Evolutionary conservation across 192 early-diverging fungal species (phyloP).

Genomic region (Backusella luteola): DNA sequence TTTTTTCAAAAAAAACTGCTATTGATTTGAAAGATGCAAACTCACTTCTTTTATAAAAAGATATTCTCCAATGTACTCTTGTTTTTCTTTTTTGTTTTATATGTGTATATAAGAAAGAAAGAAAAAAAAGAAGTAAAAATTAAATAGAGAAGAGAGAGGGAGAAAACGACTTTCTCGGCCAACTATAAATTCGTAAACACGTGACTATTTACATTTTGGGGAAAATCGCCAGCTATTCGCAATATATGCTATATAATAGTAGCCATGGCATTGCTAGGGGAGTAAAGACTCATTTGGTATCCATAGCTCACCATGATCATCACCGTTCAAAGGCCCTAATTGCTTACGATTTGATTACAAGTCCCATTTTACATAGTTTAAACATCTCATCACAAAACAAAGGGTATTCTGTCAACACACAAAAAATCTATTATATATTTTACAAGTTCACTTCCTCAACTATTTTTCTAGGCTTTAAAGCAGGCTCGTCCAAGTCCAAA

Average conservation of each 20-base stretch:
- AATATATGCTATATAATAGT: too few species aligned
- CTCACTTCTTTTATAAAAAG: neutral
- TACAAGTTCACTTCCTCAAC: slow-evolving; percentile 34
- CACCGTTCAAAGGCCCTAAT: too few species aligned
- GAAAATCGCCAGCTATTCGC: too few species aligned
- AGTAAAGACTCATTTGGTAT: too few species aligned
- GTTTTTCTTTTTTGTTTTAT: neutral
- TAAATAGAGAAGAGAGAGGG: neutral
- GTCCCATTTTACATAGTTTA: neutral
- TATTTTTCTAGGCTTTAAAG: slow-evolving; percentile 22
- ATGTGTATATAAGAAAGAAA: neutral
- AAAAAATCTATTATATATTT: neutral
- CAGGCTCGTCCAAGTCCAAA: slow-evolving; percentile 38
- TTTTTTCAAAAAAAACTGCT: neutral
- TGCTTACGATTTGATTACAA: too few species aligned
- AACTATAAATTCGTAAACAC: neutral
- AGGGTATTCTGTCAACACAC: neutral
- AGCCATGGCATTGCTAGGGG: too few species aligned
- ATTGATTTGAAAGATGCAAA: neutral
- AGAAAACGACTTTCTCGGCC: slow-evolving; percentile 1
- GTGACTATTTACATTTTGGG: neutral
- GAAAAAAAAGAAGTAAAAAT: neutral
- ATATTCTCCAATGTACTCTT: neutral
- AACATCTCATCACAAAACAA: neutral
- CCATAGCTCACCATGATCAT: too few species aligned